These are phyloP conservation scores for Pseudopyricularia cyperi DNA, from an alignment of 2,329 filamentous ascomycete genomes.

Conservation along the genomic window DNA sequence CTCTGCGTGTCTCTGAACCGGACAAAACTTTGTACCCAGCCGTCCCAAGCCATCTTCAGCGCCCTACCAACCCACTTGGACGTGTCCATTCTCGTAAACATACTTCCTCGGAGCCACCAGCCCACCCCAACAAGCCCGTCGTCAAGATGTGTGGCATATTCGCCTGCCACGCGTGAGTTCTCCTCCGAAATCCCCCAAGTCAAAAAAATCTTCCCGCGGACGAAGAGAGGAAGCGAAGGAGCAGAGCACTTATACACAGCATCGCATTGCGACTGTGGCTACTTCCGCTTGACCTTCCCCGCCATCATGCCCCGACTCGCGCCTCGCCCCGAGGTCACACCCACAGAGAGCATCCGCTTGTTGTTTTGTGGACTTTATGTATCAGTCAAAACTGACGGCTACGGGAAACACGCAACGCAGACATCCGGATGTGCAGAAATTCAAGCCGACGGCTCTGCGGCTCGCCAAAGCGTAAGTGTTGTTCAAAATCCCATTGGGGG, in stretches of 20 bases:
- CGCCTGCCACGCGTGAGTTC: conserved; percentile 74
- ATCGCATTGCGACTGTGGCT: conserved; percentile 6
- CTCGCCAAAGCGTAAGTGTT: conserved; percentile 79
- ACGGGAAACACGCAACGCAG: conserved; percentile 18
- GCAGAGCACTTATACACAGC: neutral
- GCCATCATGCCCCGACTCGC: neutral
- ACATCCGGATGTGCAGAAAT: conserved; percentile 89
- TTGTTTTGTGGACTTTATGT: neutral
- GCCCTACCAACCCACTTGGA: no score
- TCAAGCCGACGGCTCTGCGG: conserved; percentile 88
- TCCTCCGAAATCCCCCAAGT: neutral
- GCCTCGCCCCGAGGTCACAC: neutral
- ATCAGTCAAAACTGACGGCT: neutral
- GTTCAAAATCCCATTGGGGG: conserved; percentile 10
- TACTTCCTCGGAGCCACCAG: no score
- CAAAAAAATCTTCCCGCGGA: neutral
- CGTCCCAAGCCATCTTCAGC: neutral
- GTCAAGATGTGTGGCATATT: conserved; percentile 85
- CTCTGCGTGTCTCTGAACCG: no score
- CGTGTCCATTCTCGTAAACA: neutral
- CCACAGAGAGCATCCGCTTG: no score
- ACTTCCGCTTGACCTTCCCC: conserved; percentile 5
- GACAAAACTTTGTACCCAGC: neutral
- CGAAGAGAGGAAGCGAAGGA: neutral
- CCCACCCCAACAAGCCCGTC: neutral